Conservation (phyloP, 2,329 filamentous ascomycete genomes). For the Graphium sp. region DNA sequence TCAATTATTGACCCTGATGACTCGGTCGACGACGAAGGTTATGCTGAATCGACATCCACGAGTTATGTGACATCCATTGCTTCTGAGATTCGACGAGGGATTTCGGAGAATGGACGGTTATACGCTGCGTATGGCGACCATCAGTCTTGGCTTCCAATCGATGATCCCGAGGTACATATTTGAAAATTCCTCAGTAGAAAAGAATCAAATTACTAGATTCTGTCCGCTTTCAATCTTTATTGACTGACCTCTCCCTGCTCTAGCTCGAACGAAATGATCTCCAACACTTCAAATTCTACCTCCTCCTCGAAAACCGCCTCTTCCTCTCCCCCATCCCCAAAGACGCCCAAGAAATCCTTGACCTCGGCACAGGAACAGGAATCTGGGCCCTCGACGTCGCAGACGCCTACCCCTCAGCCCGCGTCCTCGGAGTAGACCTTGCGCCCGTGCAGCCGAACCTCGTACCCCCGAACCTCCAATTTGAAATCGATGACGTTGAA, state of each 20-base stretch:
- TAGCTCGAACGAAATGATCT: too few species aligned
- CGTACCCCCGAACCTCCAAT: conserved; percentile 22
- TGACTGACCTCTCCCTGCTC: too few species aligned
- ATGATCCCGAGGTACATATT: background rate
- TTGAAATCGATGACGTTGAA: conserved; percentile 17
- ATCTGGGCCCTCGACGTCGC: conserved; percentile 7
- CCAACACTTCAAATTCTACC: too few species aligned
- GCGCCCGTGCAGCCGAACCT: conserved; percentile 37
- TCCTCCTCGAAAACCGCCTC: conserved; percentile 30
- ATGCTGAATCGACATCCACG: conserved; percentile 13
- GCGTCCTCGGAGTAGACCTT: conserved; percentile 33
- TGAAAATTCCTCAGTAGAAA: conserved; percentile 2
- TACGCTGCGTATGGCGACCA: conserved; percentile 10
- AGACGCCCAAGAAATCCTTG: conserved; percentile 33
- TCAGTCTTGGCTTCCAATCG: conserved; percentile 4
- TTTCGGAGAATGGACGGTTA: conserved; percentile 9
- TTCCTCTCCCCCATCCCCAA: conserved; percentile 45
- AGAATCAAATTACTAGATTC: too few species aligned
- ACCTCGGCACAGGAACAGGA: conserved; percentile 30
- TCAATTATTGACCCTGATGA: conserved; percentile 9
- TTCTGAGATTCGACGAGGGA: conserved; percentile 9
- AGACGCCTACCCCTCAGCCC: conserved; percentile 20
- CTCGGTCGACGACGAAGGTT: conserved; percentile 9
- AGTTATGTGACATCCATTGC: conserved; percentile 12
- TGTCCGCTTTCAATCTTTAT: too few species aligned